These are phyloP conservation scores for Bassia scoparia DNA, from an alignment of 148 eudicot genomes.

Conservation along the genomic window DNA sequence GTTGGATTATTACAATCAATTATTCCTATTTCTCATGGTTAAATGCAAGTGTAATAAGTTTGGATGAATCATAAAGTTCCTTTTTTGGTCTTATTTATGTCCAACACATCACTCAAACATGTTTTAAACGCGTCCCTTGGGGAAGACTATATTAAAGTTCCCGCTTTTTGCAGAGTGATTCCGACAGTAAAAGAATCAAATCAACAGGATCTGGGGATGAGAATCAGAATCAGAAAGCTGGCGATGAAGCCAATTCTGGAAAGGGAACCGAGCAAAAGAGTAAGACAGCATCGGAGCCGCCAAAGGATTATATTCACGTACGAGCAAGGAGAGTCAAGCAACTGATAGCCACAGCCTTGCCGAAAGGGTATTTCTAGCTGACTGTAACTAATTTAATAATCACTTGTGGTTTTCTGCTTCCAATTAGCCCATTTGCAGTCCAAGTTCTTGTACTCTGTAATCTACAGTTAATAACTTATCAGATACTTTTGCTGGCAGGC, in stretches of 20 bases:
- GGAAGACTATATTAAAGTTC: not conserved
- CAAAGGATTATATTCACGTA: slow-evolving; percentile 91
- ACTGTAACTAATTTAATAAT: not conserved
- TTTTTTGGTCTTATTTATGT: no score
- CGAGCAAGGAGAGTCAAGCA: slow-evolving; percentile 99
- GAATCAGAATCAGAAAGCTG: slow-evolving; percentile 44
- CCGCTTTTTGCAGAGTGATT: slow-evolving; percentile 48
- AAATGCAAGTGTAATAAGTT: no score
- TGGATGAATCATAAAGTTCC: no score
- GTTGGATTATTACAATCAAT: no score
- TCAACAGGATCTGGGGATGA: slow-evolving; percentile 43
- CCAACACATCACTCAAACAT: no score
- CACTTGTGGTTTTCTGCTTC: not conserved
- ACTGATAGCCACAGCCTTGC: slow-evolving; percentile 96
- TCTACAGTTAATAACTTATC: not conserved
- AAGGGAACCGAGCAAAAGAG: slow-evolving; percentile 40
- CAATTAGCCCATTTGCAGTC: not conserved
- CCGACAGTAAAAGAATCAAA: slow-evolving; percentile 65
- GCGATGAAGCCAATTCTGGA: slow-evolving; percentile 48
- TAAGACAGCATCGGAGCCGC: slow-evolving; percentile 47
- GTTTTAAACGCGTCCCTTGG: no score
- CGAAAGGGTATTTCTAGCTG: slow-evolving; percentile 64
- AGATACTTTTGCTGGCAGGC: slow-evolving; percentile 46
- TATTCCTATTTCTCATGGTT: no score
- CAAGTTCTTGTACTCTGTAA: not conserved